Percentiles rank a stretch among this genome's conserved stretches.
phyloP scores from a whole-genome alignment of 2,329 filamentous ascomycete genomes.

The Verticillium isaacii region DNA sequence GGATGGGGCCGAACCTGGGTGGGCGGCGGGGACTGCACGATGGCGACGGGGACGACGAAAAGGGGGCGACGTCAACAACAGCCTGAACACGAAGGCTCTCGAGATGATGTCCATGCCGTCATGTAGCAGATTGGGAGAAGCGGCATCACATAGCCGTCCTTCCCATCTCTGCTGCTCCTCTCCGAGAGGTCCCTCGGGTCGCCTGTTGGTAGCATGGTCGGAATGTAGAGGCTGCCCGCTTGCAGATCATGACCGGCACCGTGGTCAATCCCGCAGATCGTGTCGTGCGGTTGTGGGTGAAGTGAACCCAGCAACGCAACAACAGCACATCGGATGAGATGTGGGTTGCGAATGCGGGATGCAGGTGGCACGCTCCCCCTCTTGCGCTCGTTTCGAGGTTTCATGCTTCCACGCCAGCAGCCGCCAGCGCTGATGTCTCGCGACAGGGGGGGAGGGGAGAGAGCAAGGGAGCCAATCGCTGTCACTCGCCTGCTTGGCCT shows the following conservation, averaged over 20 bases:
- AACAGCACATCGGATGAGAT: neutral
- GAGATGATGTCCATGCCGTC: neutral
- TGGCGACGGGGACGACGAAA: neutral
- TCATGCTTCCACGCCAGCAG: conserved; percentile 4
- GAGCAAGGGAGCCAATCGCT: neutral
- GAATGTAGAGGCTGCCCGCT: neutral
- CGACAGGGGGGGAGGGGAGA: neutral
- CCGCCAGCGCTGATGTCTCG: neutral
- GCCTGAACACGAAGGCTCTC: neutral
- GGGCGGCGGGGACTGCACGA: neutral
- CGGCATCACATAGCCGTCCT: neutral
- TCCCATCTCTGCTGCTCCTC: neutral
- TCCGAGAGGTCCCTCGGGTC: neutral
- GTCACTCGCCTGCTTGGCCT: neutral
- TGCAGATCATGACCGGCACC: neutral
- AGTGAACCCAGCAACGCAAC: neutral
- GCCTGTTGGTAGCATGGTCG: neutral
- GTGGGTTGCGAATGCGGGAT: neutral
- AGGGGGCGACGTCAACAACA: neutral
- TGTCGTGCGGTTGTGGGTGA: neutral
- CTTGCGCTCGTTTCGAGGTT: conserved; percentile 2
- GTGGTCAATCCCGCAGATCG: neutral
- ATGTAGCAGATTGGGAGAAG: neutral
- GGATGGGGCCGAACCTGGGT: neutral
- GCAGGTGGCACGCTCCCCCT: neutral